phyloP scores from a whole-genome alignment of 441 rosid genomes.

The Mallotus japonicus region DNA sequence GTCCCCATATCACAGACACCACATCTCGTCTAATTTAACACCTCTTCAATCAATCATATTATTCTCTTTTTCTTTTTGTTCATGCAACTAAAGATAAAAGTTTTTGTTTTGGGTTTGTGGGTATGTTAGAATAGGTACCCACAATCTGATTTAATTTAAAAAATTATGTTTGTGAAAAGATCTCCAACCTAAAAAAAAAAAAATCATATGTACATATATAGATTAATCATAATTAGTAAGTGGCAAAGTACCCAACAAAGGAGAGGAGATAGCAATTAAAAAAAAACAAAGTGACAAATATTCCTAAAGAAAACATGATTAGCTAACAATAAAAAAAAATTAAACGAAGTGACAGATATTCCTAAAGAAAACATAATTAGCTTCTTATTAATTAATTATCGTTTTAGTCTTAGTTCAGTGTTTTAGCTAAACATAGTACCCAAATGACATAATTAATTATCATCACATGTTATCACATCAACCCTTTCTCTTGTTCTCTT shows the following conservation, averaged over 20 bases:
- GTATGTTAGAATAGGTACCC: background rate
- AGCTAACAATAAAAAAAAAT: background rate
- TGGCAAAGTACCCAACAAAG: background rate
- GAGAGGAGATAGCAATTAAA: no score
- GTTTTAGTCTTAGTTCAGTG: background rate
- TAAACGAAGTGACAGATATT: background rate
- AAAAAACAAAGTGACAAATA: no score
- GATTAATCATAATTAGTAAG: background rate
- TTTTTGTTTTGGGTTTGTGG: background rate
- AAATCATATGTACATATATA: background rate
- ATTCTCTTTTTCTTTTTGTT: background rate
- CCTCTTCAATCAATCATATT: background rate
- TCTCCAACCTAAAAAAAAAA: background rate
- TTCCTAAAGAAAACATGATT: background rate
- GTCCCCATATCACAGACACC: background rate
- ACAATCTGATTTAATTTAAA: no score
- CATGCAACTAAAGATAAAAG: no score
- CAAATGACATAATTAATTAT: background rate
- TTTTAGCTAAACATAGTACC: background rate
- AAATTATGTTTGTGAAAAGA: background rate
- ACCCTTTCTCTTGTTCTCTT: no score
- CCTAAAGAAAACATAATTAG: background rate
- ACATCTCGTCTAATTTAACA: background rate
- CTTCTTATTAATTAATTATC: background rate
- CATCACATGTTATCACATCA: background rate